These are phyloP conservation scores for Lentinula lateritia DNA, from an alignment of 768 basidiomycete species.

Conservation along the genomic window DNA sequence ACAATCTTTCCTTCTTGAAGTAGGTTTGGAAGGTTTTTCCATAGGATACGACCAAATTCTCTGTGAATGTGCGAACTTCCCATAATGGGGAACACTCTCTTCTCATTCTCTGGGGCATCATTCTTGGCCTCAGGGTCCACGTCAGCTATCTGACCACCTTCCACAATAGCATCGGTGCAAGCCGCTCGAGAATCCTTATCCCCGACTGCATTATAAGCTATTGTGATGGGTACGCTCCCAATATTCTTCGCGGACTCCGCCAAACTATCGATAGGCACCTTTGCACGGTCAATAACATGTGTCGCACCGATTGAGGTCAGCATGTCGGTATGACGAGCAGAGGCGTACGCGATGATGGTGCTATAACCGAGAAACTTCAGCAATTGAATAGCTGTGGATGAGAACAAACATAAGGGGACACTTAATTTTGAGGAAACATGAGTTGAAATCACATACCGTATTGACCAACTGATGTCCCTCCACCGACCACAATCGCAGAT, in stretches of 20 bases:
- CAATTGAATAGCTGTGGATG: slow-evolving; percentile 1
- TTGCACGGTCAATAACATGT: slow-evolving; percentile 26
- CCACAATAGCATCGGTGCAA: background rate
- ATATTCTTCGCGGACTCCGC: background rate
- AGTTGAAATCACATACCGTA: slow-evolving; percentile 26
- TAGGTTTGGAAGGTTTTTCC: background rate
- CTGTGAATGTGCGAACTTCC: background rate
- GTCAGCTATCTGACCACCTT: slow-evolving; percentile 1
- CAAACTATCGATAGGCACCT: background rate
- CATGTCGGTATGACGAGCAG: slow-evolving; percentile 18
- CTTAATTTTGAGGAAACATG: background rate
- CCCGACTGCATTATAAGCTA: background rate
- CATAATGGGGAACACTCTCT: background rate
- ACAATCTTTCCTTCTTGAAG: background rate
- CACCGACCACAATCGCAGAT: slow-evolving; percentile 44
- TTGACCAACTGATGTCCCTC: slow-evolving; percentile 45
- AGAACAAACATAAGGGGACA: background rate
- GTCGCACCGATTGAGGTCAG: slow-evolving; percentile 36
- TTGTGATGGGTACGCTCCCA: background rate
- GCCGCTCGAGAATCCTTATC: background rate
- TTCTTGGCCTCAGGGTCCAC: background rate
- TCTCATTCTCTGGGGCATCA: background rate
- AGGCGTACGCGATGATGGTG: slow-evolving; percentile 32
- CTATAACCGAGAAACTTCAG: background rate
- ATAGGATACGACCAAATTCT: background rate